Percentiles rank a stretch among this genome's conserved stretches.
phyloP scores from a whole-genome alignment of 495 filamentous ascomycete species.

The Lasiosphaeria hispida region DNA sequence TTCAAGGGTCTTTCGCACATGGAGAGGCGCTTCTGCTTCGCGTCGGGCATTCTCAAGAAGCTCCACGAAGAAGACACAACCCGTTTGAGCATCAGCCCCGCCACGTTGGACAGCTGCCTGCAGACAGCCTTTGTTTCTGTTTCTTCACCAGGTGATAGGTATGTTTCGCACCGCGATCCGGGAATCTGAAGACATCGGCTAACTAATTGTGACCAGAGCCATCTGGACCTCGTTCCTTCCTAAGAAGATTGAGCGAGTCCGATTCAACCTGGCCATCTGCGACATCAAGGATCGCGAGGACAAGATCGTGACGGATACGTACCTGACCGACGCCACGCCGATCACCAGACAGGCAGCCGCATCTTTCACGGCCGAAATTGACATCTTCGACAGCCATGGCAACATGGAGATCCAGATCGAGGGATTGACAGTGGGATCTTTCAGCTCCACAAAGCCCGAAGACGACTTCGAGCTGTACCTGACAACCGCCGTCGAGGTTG shows the following conservation, averaged over 20 bases:
- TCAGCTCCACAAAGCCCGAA: slow-evolving; percentile 35
- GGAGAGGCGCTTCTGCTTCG: slow-evolving; percentile 46
- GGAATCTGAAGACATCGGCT: neutral
- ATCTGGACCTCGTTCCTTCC: slow-evolving; percentile 49
- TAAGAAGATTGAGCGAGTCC: slow-evolving; percentile 29
- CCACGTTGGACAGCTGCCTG: slow-evolving; percentile 47
- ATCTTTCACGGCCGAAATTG: slow-evolving; percentile 36
- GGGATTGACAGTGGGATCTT: slow-evolving; percentile 38
- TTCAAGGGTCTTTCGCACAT: slow-evolving; percentile 41
- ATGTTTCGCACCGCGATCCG: slow-evolving; percentile 11
- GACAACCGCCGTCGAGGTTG: slow-evolving; percentile 37
- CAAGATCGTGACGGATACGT: slow-evolving; percentile 35
- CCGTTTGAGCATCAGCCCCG: slow-evolving; percentile 43
- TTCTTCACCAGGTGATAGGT: slow-evolving; percentile 43
- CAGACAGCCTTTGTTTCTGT: slow-evolving; percentile 46
- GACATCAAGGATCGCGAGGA: slow-evolving; percentile 22
- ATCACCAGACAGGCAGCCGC: slow-evolving; percentile 26
- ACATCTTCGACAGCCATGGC: slow-evolving; percentile 34
- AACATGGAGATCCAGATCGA: slow-evolving; percentile 42
- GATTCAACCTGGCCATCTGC: slow-evolving; percentile 40
- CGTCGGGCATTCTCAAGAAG: slow-evolving; percentile 36
- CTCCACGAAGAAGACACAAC: slow-evolving; percentile 34
- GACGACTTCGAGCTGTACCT: slow-evolving; percentile 46
- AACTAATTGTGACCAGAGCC: slow-evolving; percentile 11
- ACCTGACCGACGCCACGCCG: slow-evolving; percentile 26